Evolutionary conservation across 2,329 filamentous ascomycete species (phyloP), one percentile per base, ranked within the genome.

Genomic region (Colletotrichum tropicale): DNA sequence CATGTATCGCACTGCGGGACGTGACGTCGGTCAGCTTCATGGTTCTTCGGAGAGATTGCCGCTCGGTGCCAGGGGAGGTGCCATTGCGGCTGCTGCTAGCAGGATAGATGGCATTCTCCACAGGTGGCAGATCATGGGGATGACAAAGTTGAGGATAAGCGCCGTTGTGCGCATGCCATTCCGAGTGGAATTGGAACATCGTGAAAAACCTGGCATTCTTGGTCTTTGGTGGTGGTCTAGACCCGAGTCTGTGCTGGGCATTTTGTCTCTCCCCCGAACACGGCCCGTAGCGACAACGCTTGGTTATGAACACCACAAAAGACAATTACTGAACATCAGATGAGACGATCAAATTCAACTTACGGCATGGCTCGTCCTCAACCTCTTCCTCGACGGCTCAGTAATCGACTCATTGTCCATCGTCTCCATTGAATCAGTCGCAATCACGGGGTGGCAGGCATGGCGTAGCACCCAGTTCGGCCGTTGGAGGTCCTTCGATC

Each of bases 1-100:
- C 88, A 89, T 8, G 84, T 81, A 78, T 89, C 87, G 74, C 87
- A 89, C 87, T 89, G 60, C 12, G 24, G 38, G 64, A 32, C n/a
- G 66, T 48, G 32, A n/a, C 28, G 43, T 67, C 28, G 28, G 70
- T 30, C 28, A 75, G 56, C 38, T 56, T 43, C 32, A 62, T 34
- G 21, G 32, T 68, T 28, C 26, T 61, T 62, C 21, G 48, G 30
- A 55, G 28, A 66, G 26, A 26, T 30, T 66, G 26, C 26, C 24
- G 24, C 43, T 24, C n/a, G 43, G n/a, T 13, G 43, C 28, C 30
- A 18, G 52, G 15, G 13, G 24, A 43, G 32, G 32, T 26, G 30
- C 32, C 34, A 28, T 64, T 24, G 61, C 15, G 32, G 32, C 13
- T 65, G 34, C 61, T 48, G 24, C 34, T 66, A 48, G 24, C 34